Conservation (phyloP, 2,329 filamentous ascomycete species). For the Periconia sp. region DNA sequence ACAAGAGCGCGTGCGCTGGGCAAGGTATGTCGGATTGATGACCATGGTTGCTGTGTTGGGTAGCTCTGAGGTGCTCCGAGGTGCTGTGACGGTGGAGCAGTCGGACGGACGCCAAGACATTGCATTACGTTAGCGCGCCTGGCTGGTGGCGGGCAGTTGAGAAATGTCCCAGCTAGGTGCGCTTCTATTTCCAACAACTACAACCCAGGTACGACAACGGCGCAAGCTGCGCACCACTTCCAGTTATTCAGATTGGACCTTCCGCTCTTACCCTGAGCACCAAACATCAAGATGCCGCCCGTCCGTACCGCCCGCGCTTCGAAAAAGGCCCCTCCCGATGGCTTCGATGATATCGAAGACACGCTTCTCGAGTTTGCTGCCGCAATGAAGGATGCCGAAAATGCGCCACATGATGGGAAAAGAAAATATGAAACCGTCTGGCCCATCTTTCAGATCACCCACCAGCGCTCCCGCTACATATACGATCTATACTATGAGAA, state of each 20-base stretch:
- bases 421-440: conserved; percentile 91
- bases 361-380: conserved; percentile 84
- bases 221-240: neutral
- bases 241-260: too few species aligned
- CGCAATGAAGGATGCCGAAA: conserved; percentile 96
- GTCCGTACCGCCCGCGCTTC: conserved; percentile 73
- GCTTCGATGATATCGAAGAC: conserved; percentile 87
- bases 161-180: conserved; percentile 14
- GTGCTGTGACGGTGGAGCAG: conserved; percentile 38
- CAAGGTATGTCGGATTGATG: conserved; percentile 92
- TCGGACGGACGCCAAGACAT: conserved; percentile 38
- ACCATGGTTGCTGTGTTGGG: conserved; percentile 62
- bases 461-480: conserved; percentile 90
- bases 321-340: conserved; percentile 82
- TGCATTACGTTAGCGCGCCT: conserved; percentile 32
- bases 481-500: conserved; percentile 99
- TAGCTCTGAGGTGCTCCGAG: conserved; percentile 25
- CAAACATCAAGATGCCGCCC: conserved; percentile 68
- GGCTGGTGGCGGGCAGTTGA: conserved; percentile 19
- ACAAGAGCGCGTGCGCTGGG: conserved; percentile 61
- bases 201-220: too few species aligned
- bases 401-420: conserved; percentile 78
- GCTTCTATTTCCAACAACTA: conserved; percentile 12
- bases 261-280: neutral
- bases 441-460: conserved; percentile 97